These are phyloP conservation scores for Colletotrichum sp. DNA, from an alignment of 2,329 filamentous ascomycete species.

Conservation along the genomic window DNA sequence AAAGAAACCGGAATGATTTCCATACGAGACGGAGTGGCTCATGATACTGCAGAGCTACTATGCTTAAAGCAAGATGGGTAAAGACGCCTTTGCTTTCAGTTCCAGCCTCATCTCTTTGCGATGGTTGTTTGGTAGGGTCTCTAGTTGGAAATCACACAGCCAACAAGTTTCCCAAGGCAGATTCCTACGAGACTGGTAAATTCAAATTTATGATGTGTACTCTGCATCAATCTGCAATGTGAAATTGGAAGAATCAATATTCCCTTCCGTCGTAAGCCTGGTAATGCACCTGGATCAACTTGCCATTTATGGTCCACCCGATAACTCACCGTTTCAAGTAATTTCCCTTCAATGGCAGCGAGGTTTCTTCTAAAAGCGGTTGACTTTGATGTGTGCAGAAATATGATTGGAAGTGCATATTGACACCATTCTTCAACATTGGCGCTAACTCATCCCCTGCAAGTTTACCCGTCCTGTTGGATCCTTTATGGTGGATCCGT, in stretches of 20 bases:
- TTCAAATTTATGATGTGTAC: neutral
- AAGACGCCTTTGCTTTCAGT: neutral
- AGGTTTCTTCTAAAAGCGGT: rapidly evolving
- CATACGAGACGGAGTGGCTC: neutral
- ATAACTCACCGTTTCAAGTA: neutral
- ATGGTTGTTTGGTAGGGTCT: neutral
- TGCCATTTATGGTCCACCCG: rapidly evolving
- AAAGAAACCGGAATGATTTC: neutral
- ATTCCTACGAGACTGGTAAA: neutral
- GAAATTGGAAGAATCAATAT: neutral
- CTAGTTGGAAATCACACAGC: neutral
- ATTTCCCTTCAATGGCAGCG: neutral
- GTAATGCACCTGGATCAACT: neutral
- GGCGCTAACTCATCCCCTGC: neutral
- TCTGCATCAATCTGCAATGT: neutral
- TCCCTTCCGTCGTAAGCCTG: neutral
- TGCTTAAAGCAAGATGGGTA: neutral
- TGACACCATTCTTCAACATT: neutral
- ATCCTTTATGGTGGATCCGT: neutral
- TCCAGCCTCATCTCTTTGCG: neutral
- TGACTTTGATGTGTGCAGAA: neutral
- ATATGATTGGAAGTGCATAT: neutral
- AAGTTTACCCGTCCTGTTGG: neutral
- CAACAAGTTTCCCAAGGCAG: neutral
- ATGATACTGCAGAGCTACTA: neutral